Evolutionary conservation across 1,139 yeast species (phyloP), one percentile per base, ranked within the genome.

Genomic region (Taiozyma sp.): DNA sequence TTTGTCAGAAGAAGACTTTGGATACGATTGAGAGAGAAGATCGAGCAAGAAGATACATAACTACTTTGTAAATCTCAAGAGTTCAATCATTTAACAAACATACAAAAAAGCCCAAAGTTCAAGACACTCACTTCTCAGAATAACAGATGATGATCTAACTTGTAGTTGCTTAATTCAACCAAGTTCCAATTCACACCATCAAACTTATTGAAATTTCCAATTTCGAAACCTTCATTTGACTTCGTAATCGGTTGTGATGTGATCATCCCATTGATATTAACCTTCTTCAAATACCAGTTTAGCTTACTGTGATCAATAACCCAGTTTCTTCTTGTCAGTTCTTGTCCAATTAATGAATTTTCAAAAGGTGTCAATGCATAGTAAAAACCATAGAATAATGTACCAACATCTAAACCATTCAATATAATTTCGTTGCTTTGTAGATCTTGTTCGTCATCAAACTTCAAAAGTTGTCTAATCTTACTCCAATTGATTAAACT

Each of bases 1-100:
- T 77, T 80, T 59, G 83, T 84, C 1, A 65, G 92, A 53, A 67
- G 87, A 53, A 65, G 91, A 47, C 66, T 83, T 1, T 84, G 90
- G 90, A 71, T 82, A 9, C 66, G 87, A 49, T 60, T 73, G 59
- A 65, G 80, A 44, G 51, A 50, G 27, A 54, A 45, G 22, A 28
- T 44, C 14, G 40, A 30, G 8, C 3, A 2, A 19, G 19, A 19
- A 19, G 19, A 19, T 19, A 19, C 19, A 19, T 19, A 19, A 19
- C 34, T 13, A 30, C 34, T 12, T 30, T 30, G 13, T 13, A 38
- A 45, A 38, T 10, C 24, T 28, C 34, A 44, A 47, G 39, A 39
- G 19, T 29, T 34, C 44, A 34, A 28, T n/a, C 29, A 27, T 38
- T 19, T 36, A 44, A 45, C 22, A 30, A 43, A 23, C 28, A 40